A percentile compares a stretch with the other conserved stretches of the same genome.
Evolutionary conservation across 306 rosid genomes (phyloP).

Genomic region (Coriaria nepalensis): DNA sequence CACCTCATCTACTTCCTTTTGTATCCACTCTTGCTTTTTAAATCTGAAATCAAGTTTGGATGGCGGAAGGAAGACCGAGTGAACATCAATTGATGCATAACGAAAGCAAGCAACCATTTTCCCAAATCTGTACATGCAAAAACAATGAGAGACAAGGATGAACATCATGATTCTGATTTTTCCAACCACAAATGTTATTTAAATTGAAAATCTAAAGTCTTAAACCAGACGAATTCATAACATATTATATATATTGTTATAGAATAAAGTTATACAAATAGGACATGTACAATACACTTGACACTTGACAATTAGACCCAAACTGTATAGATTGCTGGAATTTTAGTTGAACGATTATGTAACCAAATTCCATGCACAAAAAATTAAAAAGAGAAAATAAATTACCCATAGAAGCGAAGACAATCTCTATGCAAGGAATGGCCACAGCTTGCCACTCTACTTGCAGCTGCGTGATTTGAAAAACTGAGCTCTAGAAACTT

Average conservation of each 20-base stretch:
- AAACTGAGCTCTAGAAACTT: slow-evolving; percentile 99
- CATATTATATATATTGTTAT: too few species aligned
- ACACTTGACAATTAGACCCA: too few species aligned
- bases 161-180: too few species aligned
- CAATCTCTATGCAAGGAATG: slow-evolving; percentile 97
- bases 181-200: too few species aligned
- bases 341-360: too few species aligned
- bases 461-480: slow-evolving; percentile 97
- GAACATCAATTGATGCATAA: slow-evolving; percentile 81
- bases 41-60: slow-evolving; percentile 42
- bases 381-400: slow-evolving; percentile 11
- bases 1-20: slow-evolving; percentile 67
- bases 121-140: slow-evolving; percentile 77
- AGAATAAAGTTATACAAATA: too few species aligned
- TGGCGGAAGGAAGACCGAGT: slow-evolving; percentile 83
- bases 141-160: slow-evolving; percentile 1
- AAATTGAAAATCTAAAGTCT: too few species aligned
- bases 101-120: slow-evolving; percentile 97
- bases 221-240: too few species aligned
- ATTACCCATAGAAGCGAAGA: slow-evolving; percentile 93
- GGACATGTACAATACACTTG: too few species aligned
- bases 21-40: slow-evolving; percentile 73
- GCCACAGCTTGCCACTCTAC: slow-evolving; percentile 98
- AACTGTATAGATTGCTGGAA: too few species aligned
- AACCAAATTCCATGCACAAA: too few species aligned